These are phyloP conservation scores for Lepidium africanum DNA, from an alignment of 345 rosid species.

Conservation along the genomic window DNA sequence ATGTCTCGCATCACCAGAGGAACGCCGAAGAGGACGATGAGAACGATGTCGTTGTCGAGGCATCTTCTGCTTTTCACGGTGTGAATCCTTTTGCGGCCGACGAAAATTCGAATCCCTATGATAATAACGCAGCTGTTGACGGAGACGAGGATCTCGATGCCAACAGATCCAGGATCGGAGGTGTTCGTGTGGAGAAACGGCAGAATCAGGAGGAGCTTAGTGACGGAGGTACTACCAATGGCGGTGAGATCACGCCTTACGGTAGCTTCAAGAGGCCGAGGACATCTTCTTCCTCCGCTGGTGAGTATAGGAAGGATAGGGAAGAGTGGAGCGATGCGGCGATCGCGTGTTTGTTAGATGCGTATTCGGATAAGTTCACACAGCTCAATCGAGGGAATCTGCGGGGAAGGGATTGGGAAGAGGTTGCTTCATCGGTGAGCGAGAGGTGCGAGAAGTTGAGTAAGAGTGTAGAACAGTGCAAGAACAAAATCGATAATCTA, in stretches of 20 bases:
- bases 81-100: constrained; percentile 31
- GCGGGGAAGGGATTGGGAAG: constrained; percentile 95
- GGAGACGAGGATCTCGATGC: constrained; percentile 30
- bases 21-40: constrained; percentile 35
- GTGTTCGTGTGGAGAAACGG: constrained; percentile 48
- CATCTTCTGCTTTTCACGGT: constrained; percentile 47
- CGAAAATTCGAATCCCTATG: constrained; percentile 34
- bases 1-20: constrained; percentile 28
- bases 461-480: constrained; percentile 76
- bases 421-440: constrained; percentile 71
- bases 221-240: constrained; percentile 43
- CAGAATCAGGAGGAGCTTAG: constrained; percentile 46
- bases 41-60: constrained; percentile 41
- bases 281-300: constrained; percentile 25
- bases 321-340: constrained; percentile 96
- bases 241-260: constrained; percentile 30
- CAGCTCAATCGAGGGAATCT: constrained; percentile 80
- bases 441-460: constrained; percentile 63
- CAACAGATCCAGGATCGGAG: constrained; percentile 31
- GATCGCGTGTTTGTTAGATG: constrained; percentile 68
- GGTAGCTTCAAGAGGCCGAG: constrained; percentile 45
- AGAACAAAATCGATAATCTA: constrained; percentile 86
- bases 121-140: constrained; percentile 27
- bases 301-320: constrained; percentile 73
- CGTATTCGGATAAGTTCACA: constrained; percentile 69